phyloP scores from a whole-genome alignment of 805 yeast genomes.

The Lipomyces kockii region DNA sequence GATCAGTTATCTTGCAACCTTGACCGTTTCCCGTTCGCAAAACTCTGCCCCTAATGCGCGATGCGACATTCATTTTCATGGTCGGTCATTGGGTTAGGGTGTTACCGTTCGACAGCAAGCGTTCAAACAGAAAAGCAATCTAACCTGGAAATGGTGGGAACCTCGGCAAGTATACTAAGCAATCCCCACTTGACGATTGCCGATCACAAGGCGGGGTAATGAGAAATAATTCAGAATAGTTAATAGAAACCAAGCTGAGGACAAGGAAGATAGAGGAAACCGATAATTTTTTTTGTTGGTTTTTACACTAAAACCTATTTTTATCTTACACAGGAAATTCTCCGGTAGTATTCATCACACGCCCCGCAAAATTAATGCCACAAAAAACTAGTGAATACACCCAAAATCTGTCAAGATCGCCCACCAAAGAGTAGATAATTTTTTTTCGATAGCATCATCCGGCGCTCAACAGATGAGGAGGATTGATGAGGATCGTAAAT shows the following conservation, averaged over 20 bases:
- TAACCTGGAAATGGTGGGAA: too few species aligned
- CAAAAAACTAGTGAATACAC: background rate
- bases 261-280: background rate
- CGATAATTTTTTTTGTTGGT: background rate
- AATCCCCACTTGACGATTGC: too few species aligned
- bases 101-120: too few species aligned
- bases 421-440: background rate
- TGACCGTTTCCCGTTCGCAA: too few species aligned
- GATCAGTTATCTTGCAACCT: too few species aligned
- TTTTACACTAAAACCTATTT: background rate
- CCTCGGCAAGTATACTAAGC: too few species aligned
- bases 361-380: background rate
- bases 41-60: too few species aligned
- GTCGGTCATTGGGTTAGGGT: too few species aligned
- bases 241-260: background rate
- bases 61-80: too few species aligned
- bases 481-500: background rate
- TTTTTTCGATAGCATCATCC: background rate
- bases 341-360: background rate
- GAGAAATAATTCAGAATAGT: background rate
- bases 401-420: background rate
- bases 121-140: too few species aligned
- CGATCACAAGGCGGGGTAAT: too few species aligned
- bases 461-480: background rate
- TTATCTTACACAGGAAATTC: background rate